Conservation (phyloP, 2,329 filamentous ascomycete genomes). For the Rosellinia necatrix region DNA sequence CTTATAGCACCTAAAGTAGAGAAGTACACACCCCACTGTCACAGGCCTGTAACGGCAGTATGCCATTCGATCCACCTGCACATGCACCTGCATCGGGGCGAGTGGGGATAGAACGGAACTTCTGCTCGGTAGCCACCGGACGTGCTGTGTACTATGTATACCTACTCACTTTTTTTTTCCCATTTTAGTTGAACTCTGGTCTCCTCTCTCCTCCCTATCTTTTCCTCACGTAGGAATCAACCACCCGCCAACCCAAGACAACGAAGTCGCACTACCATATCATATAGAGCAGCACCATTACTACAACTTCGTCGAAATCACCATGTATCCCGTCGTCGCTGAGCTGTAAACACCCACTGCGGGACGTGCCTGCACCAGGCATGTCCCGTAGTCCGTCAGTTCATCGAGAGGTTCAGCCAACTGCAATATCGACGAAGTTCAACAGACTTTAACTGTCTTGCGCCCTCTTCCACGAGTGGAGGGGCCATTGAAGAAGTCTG, state of each 20-base stretch:
- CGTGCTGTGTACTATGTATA: slow-evolving; percentile 29
- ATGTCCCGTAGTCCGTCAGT: slow-evolving; percentile 84
- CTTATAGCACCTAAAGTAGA: too few species aligned
- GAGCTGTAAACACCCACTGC: slow-evolving; percentile 92
- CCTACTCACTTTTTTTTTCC: slow-evolving; percentile 35
- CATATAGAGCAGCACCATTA: slow-evolving; percentile 36
- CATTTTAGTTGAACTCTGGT: slow-evolving; percentile 26
- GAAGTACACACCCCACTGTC: neutral
- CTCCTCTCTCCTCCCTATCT: slow-evolving; percentile 39
- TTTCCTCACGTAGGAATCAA: slow-evolving; percentile 43
- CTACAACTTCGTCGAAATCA: slow-evolving; percentile 70
- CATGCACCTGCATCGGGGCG: slow-evolving; percentile 1
- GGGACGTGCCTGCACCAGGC: slow-evolving; percentile 62
- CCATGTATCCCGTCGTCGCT: slow-evolving; percentile 77
- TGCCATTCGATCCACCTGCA: neutral
- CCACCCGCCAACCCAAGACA: slow-evolving; percentile 55
- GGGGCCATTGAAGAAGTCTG: slow-evolving; percentile 38
- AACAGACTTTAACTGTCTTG: slow-evolving; percentile 58
- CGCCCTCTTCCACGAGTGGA: slow-evolving; percentile 34
- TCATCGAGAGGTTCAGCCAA: slow-evolving; percentile 73
- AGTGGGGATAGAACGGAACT: slow-evolving; percentile 19
- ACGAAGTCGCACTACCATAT: slow-evolving; percentile 65
- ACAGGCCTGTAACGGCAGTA: neutral
- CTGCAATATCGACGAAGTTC: slow-evolving; percentile 68
- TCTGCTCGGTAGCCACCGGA: slow-evolving; percentile 28